Conservation (phyloP, 2,329 filamentous ascomycete genomes). For the Akanthomyces muscarius region DNA sequence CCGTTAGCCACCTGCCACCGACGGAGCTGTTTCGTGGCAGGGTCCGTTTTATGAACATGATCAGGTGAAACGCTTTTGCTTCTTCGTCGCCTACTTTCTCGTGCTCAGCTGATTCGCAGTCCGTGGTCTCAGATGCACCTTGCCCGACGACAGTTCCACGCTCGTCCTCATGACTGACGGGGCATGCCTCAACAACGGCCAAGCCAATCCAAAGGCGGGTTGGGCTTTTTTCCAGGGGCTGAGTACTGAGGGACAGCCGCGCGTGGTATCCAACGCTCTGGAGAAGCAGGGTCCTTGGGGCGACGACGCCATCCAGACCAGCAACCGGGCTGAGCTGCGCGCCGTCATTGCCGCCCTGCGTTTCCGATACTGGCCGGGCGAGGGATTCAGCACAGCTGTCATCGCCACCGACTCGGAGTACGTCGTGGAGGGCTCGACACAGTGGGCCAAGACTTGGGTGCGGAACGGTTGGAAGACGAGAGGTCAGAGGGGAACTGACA, state of each 20-base stretch:
- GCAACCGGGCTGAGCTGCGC: constrained; percentile 53
- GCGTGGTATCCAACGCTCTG: constrained; percentile 31
- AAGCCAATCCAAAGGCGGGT: constrained; percentile 34
- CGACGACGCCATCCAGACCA: constrained; percentile 36
- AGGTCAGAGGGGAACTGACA: constrained; percentile 7
- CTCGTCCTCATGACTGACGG: constrained; percentile 45
- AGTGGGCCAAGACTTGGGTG: constrained; percentile 41
- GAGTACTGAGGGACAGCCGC: constrained; percentile 14
- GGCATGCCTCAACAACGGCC: constrained; percentile 41
- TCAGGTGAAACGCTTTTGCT: constrained; percentile 21
- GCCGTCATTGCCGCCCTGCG: constrained; percentile 48
- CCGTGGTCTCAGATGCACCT: constrained; percentile 27
- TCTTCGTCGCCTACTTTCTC: neutral
- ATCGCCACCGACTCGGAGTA: constrained; percentile 54
- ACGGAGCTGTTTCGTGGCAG: constrained; percentile 26
- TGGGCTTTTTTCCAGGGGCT: constrained; percentile 35
- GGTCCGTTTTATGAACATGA: neutral
- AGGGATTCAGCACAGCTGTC: constrained; percentile 40
- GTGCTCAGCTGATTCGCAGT: constrained; percentile 10
- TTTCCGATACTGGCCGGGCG: constrained; percentile 39
- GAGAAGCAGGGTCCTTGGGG: constrained; percentile 42
- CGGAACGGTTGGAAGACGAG: constrained; percentile 41
- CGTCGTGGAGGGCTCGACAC: constrained; percentile 42
- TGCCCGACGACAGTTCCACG: constrained; percentile 27
- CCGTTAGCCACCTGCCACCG: constrained; percentile 20